Percentiles rank a stretch among this genome's conserved stretches.
Evolutionary conservation across 2,329 filamentous ascomycete genomes (phyloP).

Genomic region (Colletotrichum caudatum): DNA sequence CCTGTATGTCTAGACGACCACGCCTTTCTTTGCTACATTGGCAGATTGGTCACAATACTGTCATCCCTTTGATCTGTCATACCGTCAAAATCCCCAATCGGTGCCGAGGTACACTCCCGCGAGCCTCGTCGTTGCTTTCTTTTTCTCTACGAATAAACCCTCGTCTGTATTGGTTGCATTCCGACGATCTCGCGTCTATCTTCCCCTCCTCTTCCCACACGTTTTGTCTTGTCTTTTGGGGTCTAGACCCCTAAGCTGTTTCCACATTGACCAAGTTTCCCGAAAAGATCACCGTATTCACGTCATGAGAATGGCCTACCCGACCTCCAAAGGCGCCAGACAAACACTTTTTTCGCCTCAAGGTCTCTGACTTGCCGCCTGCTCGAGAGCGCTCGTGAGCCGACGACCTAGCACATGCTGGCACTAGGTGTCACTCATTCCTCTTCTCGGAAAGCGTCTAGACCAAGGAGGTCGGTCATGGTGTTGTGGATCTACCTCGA

Average conservation of each 20-base stretch:
- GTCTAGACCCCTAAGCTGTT: conserved; percentile 31
- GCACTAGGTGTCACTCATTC: neutral
- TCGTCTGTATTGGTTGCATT: neutral
- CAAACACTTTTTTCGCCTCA: neutral
- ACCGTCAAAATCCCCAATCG: neutral
- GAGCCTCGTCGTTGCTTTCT: neutral
- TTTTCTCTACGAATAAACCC: conserved; percentile 10
- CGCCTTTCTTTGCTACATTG: neutral
- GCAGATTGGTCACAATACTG: neutral
- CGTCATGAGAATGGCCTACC: conserved; percentile 22
- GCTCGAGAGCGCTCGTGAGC: conserved; percentile 7
- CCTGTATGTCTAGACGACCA: neutral
- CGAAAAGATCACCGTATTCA: conserved; percentile 21
- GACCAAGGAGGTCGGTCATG: conserved; percentile 22
- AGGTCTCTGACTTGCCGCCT: neutral
- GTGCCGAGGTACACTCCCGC: neutral
- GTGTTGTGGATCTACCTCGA: conserved; percentile 13
- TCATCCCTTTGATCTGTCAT: neutral
- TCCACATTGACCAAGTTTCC: conserved; percentile 37
- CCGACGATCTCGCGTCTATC: conserved; percentile 21
- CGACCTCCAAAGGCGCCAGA: conserved; percentile 10
- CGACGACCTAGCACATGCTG: conserved; percentile 9
- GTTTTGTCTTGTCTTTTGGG: conserved; percentile 10
- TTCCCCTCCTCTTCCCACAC: conserved; percentile 13
- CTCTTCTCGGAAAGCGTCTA: conserved; percentile 21